Evolutionary conservation across 2,329 filamentous ascomycete species (phyloP).

Genomic region (Hymenoscyphus fructigenus): DNA sequence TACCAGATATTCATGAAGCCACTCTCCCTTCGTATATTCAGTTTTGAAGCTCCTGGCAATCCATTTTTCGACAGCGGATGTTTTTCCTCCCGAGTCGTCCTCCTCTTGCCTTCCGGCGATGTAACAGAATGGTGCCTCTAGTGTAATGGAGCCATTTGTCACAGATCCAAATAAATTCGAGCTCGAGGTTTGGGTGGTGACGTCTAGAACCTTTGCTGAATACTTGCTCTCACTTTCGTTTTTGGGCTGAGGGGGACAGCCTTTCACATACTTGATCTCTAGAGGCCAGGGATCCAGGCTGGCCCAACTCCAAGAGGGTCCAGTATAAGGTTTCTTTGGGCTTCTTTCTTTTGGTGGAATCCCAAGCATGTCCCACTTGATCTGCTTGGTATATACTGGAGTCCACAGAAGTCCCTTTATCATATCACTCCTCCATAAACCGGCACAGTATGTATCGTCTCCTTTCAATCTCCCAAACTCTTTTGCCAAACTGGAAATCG

Average conservation of each 20-base stretch:
- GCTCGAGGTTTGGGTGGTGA: background rate
- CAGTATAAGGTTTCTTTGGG: background rate
- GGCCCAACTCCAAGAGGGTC: background rate
- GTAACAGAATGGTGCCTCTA: background rate
- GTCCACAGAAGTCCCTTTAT: background rate
- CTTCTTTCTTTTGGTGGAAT: background rate
- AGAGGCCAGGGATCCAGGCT: background rate
- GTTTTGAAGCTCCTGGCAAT: background rate
- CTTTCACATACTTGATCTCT: background rate
- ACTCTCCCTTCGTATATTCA: background rate
- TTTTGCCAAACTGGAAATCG: constrained; percentile 2
- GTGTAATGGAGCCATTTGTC: background rate
- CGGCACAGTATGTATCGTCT: background rate
- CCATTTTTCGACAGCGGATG: background rate
- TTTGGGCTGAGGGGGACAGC: background rate
- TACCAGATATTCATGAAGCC: background rate
- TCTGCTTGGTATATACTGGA: background rate
- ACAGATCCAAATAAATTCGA: background rate
- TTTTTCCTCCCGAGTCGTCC: background rate
- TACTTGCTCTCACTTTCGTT: background rate
- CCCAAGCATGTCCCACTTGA: background rate
- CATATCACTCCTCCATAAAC: constrained; percentile 3
- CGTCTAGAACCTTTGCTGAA: background rate
- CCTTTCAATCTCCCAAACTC: background rate
- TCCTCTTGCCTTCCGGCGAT: background rate